Evolutionary conservation across 2,329 filamentous ascomycete species (phyloP).

Genomic region (Fonsecaea pedrosoi): DNA sequence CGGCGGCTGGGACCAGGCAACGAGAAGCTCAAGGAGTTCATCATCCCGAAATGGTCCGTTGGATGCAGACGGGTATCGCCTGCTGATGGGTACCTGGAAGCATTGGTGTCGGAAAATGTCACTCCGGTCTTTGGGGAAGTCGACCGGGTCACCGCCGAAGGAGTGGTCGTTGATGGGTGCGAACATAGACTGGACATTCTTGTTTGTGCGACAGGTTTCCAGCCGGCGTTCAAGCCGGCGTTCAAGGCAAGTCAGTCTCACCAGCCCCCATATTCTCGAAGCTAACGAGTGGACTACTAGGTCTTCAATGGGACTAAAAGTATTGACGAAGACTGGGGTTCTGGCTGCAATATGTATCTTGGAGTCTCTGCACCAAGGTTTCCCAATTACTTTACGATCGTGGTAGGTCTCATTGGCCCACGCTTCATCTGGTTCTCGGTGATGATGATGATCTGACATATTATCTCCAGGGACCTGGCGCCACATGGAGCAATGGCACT

Average conservation of each 20-base stretch:
- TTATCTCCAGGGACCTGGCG: slow-evolving; percentile 42
- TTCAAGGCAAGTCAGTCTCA: slow-evolving; percentile 32
- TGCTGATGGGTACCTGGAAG: slow-evolving; percentile 39
- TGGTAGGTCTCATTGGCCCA: neutral
- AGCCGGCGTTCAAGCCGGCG: slow-evolving; percentile 44
- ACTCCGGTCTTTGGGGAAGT: slow-evolving; percentile 35
- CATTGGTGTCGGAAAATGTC: slow-evolving; percentile 40
- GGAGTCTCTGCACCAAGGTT: slow-evolving; percentile 24
- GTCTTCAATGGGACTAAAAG: slow-evolving; percentile 18
- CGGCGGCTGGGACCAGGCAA: slow-evolving; percentile 30
- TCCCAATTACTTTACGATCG: slow-evolving; percentile 46
- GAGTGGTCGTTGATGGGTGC: slow-evolving; percentile 44
- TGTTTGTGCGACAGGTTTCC: slow-evolving; percentile 48
- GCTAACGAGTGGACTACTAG: slow-evolving; percentile 40
- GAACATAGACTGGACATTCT: slow-evolving; percentile 45
- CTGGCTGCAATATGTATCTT: slow-evolving; percentile 16
- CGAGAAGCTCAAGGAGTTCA: slow-evolving; percentile 34
- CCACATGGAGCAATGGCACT: slow-evolving; percentile 45
- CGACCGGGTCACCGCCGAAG: slow-evolving; percentile 31
- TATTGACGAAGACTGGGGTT: slow-evolving; percentile 18
- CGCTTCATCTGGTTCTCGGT: no score
- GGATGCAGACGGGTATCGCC: slow-evolving; percentile 40
- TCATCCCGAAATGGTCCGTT: slow-evolving; percentile 39
- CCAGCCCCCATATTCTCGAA: neutral
- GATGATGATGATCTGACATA: no score